Evolutionary conservation across 805 yeast genomes (phyloP).

Genomic region (Kodamaea nitidulidarum): DNA sequence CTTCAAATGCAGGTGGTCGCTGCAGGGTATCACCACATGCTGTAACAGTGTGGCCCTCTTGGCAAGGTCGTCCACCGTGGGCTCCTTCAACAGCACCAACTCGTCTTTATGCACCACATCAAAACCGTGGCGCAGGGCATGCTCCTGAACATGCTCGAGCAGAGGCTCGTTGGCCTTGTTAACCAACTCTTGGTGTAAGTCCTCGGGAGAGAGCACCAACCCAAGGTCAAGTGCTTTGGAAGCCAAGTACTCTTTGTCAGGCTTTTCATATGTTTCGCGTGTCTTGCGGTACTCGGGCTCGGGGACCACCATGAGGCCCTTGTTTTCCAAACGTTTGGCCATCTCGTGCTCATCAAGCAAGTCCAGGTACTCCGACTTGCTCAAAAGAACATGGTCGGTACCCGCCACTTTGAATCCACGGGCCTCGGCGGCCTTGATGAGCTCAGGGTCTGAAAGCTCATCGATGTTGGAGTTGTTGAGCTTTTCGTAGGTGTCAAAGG

Average conservation of each 20-base stretch:
- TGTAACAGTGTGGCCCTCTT: conserved; percentile 24
- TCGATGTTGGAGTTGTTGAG: conserved; percentile 22
- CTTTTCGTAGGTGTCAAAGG: conserved; percentile 30
- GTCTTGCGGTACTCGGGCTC: conserved; percentile 13
- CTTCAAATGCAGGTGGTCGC: conserved; percentile 14
- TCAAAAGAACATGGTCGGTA: conserved; percentile 19
- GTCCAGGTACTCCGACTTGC: conserved; percentile 23
- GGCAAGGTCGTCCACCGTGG: conserved; percentile 16
- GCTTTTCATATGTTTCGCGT: conserved; percentile 28
- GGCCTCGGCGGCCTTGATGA: conserved; percentile 19
- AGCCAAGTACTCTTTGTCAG: conserved; percentile 29
- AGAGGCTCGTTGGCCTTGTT: conserved; percentile 23
- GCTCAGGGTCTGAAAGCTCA: conserved; percentile 20
- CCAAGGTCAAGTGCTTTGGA: conserved; percentile 35
- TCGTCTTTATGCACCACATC: neutral
- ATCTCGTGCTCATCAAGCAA: conserved; percentile 33
- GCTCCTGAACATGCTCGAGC: conserved; percentile 17
- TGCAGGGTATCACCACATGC: conserved; percentile 11
- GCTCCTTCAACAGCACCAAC: conserved; percentile 4
- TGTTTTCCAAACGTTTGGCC: conserved; percentile 25
- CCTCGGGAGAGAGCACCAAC: conserved; percentile 25
- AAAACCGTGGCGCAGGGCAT: neutral
- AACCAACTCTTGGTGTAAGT: conserved; percentile 28
- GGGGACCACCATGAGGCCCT: conserved; percentile 24
- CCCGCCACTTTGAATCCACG: conserved; percentile 8